A percentile compares a stretch with the other conserved stretches of the same genome.
phyloP scores from a whole-genome alignment of 2,329 filamentous ascomycete genomes.

The Emmonsiellopsis sp. region DNA sequence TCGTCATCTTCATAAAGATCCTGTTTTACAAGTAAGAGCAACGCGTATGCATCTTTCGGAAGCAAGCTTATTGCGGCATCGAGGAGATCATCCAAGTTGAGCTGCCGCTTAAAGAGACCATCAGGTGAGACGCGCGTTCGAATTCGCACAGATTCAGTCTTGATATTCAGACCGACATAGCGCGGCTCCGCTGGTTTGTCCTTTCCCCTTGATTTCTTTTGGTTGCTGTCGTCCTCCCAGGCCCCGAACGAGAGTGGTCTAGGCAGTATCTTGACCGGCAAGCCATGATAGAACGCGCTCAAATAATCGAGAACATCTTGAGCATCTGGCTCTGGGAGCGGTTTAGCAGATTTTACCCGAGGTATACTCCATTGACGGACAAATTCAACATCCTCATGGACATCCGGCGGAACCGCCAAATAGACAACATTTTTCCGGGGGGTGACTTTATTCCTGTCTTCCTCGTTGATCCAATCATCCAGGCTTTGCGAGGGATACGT shows the following conservation, averaged over 20 bases:
- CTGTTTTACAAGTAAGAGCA: constrained; percentile 50
- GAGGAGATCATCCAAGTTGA: constrained; percentile 54
- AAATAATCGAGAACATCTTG: constrained; percentile 36
- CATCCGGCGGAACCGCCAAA: constrained; percentile 39
- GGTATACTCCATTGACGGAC: constrained; percentile 39
- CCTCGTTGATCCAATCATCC: constrained; percentile 40
- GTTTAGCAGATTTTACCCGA: constrained; percentile 3
- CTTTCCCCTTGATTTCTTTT: constrained; percentile 2
- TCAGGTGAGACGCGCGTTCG: constrained; percentile 43
- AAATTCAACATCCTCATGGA: constrained; percentile 27
- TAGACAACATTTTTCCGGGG: constrained; percentile 44
- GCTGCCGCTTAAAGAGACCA: constrained; percentile 30
- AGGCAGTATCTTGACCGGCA: constrained; percentile 41
- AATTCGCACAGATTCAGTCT: constrained; percentile 38
- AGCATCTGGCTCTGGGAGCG: constrained; percentile 11
- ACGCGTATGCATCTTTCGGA: constrained; percentile 49
- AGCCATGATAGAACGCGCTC: constrained; percentile 45
- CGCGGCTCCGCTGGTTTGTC: constrained; percentile 9
- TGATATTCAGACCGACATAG: constrained; percentile 40
- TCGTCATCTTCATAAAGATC: constrained; percentile 58
- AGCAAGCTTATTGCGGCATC: constrained; percentile 48
- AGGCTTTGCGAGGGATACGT: constrained; percentile 45
- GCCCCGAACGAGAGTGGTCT: constrained; percentile 36
- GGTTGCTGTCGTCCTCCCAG: constrained; percentile 34
- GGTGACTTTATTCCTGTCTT: constrained; percentile 43